Conservation (phyloP, 257 asterid genomes). For the Gardenia jasminoides region DNA sequence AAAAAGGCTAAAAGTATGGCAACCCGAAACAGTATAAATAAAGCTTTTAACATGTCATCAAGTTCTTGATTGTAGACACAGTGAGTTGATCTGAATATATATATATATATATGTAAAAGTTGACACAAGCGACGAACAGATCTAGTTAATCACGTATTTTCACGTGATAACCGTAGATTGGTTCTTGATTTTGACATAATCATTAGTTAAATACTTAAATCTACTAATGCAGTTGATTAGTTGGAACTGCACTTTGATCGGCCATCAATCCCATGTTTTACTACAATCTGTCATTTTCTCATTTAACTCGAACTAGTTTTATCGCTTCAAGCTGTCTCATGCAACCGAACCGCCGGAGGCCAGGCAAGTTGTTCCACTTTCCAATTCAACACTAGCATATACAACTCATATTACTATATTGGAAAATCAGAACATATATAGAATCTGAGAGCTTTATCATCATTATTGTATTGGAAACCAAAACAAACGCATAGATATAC, state of each 20-base stretch:
- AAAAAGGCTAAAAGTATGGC: no score
- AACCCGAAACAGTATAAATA: no score
- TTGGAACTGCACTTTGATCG: neutral
- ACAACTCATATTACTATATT: no score
- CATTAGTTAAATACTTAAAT: neutral
- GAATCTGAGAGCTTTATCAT: no score
- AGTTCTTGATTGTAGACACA: no score
- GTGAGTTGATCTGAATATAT: no score
- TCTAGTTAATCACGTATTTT: neutral
- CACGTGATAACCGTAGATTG: constrained; percentile 28
- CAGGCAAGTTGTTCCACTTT: neutral
- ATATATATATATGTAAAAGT: neutral
- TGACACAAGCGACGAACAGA: neutral
- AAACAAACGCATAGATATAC: no score
- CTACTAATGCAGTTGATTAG: constrained; percentile 7
- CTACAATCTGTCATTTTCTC: neutral
- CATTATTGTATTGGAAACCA: no score
- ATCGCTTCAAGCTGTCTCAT: constrained; percentile 12
- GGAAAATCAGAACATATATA: no score
- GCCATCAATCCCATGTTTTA: neutral
- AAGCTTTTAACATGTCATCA: no score
- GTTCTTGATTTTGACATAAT: constrained; percentile 24
- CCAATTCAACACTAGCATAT: no score
- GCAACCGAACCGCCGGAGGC: constrained; percentile 9
- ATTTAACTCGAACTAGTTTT: neutral